Conservation (phyloP, 257 asterid genomes). For the Thymus quinquecostatus region DNA sequence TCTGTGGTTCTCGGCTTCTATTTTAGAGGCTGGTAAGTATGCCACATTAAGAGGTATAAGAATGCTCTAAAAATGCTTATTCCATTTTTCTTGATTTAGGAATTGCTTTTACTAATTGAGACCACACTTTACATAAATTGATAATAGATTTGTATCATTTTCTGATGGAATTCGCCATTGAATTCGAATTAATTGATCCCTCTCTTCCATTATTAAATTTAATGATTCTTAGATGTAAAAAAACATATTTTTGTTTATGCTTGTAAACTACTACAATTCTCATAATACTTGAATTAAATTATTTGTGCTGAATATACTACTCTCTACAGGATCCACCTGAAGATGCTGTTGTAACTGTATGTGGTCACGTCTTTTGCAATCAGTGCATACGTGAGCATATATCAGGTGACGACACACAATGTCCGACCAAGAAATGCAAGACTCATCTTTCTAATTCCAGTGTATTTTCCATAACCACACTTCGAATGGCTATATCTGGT, state of each 20-base stretch:
- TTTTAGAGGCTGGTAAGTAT: neutral
- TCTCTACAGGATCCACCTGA: constrained; percentile 89
- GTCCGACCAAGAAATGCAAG: constrained; percentile 85
- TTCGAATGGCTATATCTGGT: constrained; percentile 60
- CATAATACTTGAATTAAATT: too few relatives aligned
- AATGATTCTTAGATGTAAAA: too few relatives aligned
- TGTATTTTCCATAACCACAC: constrained; percentile 64
- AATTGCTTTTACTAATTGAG: neutral
- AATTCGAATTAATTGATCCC: too few relatives aligned
- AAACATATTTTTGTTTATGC: too few relatives aligned
- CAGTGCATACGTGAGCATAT: constrained; percentile 92
- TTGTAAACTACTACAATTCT: too few relatives aligned
- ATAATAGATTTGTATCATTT: neutral
- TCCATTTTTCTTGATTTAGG: neutral
- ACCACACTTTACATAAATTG: neutral
- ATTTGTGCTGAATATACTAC: constrained; percentile 19
- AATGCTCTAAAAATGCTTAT: neutral
- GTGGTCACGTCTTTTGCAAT: constrained; percentile 94
- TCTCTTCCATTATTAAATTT: too few relatives aligned
- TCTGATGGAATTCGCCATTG: too few relatives aligned
- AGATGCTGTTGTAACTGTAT: constrained; percentile 86
- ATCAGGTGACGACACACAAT: constrained; percentile 75
- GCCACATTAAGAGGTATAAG: neutral
- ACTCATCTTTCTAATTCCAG: constrained; percentile 52
- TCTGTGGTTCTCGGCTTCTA: neutral